phyloP scores from a whole-genome alignment of 176 grass and related monocot genomes.

The Tuctoria greenei region DNA sequence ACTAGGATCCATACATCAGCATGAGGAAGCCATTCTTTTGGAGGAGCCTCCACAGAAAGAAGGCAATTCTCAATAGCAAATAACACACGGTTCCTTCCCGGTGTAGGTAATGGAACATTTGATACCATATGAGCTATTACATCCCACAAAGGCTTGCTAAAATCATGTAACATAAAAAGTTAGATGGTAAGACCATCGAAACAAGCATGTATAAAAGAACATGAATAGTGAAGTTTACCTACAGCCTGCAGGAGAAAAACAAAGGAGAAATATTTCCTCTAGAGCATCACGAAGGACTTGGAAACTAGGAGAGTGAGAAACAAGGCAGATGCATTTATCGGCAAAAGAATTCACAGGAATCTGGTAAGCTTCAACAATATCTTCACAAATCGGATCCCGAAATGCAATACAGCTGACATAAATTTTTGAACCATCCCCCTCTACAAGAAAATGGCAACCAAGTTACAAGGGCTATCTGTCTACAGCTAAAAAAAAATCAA shows the following conservation, averaged over 20 bases:
- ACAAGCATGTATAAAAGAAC: constrained; percentile 8
- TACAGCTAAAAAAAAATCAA: constrained; percentile 1
- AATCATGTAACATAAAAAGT: constrained; percentile 40
- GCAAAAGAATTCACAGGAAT: constrained; percentile 85
- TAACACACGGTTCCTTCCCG: constrained; percentile 88
- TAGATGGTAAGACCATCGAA: constrained; percentile 8
- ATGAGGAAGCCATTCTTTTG: constrained; percentile 93
- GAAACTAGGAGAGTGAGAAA: constrained; percentile 95
- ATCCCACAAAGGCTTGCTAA: constrained; percentile 91
- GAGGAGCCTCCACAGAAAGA: constrained; percentile 77
- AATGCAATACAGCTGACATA: constrained; percentile 98
- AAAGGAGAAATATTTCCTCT: constrained; percentile 94
- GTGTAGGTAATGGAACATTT: constrained; percentile 95
- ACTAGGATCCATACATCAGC: constrained; percentile 65
- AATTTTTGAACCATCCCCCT: constrained; percentile 99
- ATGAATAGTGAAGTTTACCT: constrained; percentile 59
- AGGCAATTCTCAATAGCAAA: constrained; percentile 95
- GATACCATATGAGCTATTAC: constrained; percentile 88
- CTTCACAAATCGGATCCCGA: constrained; percentile 87
- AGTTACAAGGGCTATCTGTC: constrained; percentile 14
- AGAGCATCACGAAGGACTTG: constrained; percentile 83
- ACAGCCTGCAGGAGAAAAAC: constrained; percentile 85
- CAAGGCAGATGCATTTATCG: constrained; percentile 99
- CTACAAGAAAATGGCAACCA: constrained; percentile 58
- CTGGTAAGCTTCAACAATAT: constrained; percentile 83